phyloP scores from a whole-genome alignment of 352 stramenopile genomes.

The Blastocystis sp. region DNA sequence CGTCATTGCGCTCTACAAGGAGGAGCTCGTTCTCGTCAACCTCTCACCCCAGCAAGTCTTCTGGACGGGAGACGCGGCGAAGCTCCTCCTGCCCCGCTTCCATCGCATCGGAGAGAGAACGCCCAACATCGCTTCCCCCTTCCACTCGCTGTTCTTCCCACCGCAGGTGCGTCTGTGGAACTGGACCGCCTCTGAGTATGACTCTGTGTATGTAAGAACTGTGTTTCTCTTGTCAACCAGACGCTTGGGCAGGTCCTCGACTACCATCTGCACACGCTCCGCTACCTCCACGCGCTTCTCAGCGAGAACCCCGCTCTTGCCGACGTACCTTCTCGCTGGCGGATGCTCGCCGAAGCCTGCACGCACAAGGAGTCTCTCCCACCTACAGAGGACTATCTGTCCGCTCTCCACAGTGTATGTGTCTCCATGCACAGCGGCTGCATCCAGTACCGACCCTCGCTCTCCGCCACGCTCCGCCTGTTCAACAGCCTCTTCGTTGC shows the following conservation, averaged over 20 bases:
- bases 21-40: not conserved
- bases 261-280: not conserved
- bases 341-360: not conserved
- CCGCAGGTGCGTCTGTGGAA: slow-evolving; percentile 49
- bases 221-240: not conserved
- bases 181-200: slow-evolving; percentile 33
- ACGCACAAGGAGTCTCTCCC: not conserved
- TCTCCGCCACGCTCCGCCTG: not conserved
- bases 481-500: not conserved
- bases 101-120: not conserved
- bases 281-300: not conserved
- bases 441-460: not conserved
- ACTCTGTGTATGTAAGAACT: slow-evolving; percentile 27
- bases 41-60: slow-evolving; percentile 29
- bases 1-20: not conserved
- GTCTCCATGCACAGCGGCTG: not conserved
- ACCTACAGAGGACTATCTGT: not conserved
- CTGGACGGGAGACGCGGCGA: not conserved
- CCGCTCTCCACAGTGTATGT: not conserved
- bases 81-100: not conserved
- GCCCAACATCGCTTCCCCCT: not conserved
- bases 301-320: not conserved
- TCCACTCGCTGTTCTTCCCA: not conserved
- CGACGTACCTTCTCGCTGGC: not conserved
- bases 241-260: not conserved